These are phyloP conservation scores for Chaetomiaceae sp. DNA, from an alignment of 2,329 filamentous ascomycete genomes.

Conservation along the genomic window DNA sequence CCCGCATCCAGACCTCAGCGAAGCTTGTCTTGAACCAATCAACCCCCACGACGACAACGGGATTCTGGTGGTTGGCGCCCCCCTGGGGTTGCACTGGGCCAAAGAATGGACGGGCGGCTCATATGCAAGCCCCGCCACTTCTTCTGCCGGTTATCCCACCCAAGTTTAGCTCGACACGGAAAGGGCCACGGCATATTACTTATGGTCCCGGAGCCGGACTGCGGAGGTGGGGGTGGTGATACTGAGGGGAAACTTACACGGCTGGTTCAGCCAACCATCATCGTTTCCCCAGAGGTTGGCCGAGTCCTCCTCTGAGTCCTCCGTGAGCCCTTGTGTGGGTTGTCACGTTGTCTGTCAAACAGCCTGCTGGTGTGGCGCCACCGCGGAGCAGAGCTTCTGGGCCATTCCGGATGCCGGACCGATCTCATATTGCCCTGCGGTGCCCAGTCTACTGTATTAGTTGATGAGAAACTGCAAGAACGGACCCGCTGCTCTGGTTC, in stretches of 20 bases:
- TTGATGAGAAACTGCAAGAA: neutral
- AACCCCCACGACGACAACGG: constrained; percentile 7
- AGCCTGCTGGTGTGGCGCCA: neutral
- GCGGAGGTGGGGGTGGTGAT: neutral
- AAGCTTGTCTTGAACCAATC: constrained; percentile 15
- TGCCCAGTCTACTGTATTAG: too few species aligned
- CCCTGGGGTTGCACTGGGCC: neutral
- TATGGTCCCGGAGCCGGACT: too few species aligned
- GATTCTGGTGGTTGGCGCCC: constrained; percentile 1
- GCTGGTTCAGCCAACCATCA: neutral
- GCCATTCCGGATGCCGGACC: neutral
- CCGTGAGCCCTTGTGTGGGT: too few species aligned
- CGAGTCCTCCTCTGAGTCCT: too few species aligned
- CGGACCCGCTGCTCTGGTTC: neutral
- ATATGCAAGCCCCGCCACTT: constrained; percentile 11
- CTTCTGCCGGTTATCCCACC: constrained; percentile 11
- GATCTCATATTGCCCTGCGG: neutral
- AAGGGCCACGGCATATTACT: too few species aligned
- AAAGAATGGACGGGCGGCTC: neutral
- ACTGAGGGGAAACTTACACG: neutral
- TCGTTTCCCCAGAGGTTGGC: too few species aligned
- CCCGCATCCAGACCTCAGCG: constrained; percentile 20
- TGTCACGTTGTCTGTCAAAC: neutral
- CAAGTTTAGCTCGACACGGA: neutral
- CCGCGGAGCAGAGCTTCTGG: neutral